Evolutionary conservation across 495 filamentous ascomycete genomes (phyloP), one percentile per base, ranked within the genome.

Genomic region (Xanthoparmelia taractica): DNA sequence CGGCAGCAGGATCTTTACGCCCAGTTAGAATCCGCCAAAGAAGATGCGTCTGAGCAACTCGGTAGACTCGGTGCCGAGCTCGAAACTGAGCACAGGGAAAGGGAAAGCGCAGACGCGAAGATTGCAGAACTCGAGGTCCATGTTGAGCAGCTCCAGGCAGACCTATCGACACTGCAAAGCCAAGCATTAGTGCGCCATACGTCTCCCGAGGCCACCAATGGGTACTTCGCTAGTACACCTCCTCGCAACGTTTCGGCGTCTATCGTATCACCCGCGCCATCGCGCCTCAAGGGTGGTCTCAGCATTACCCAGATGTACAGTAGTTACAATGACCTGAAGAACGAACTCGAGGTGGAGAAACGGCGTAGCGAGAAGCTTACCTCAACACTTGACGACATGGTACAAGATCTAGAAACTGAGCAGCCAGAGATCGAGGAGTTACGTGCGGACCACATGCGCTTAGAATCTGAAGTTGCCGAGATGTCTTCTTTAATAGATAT

Each of bases 1-100:
- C 83, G 92, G 37, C 80, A 94, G 11, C 87, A 91, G 67, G 91
- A 96, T 60, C 85, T 96, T 48, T 87, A 95, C 68, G 75, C 84
- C 8, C 75, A 85, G 15, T 71, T 96, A 45, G 90, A 96, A 59
- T 84, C 89, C 61, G 83, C 86, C 18, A 89, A 87, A 71, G 89
- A 95, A 47, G 87, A 91, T 67, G 85, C 87, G 10, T 88, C 90
- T 25, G 86, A 89, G 40, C 89, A 95, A 68, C 80, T 97, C 58
- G 87, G 90, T 17, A 81, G 84, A 54, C 76, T 93, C 34, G 85
- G 85, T 57, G 86, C 91, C 48, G 91, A 94, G 71, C 76, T 89
- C 23, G 91, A 96, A 68, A 88, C 88, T 0, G 91, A 94, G 66
- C 87, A 87, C 65, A 73, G 81, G 17, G 88, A 90, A 61, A 87